Percentiles rank a stretch among this genome's conserved stretches.
Conservation (phyloP, 805 yeast genomes). For the Torulaspora indica region DNA sequence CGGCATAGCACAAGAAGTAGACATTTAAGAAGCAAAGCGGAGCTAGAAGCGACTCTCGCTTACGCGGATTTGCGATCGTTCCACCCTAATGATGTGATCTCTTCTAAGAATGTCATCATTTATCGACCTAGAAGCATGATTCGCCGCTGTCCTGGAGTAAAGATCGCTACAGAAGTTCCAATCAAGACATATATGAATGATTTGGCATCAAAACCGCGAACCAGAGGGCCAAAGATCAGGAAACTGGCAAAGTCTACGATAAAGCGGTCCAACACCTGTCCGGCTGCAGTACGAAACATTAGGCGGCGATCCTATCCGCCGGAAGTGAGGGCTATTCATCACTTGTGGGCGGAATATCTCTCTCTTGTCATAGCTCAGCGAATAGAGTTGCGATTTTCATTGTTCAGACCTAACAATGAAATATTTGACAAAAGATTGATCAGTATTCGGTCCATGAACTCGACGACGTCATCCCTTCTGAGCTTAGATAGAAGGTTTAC, state of each 20-base stretch:
- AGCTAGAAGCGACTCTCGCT: slow-evolving; percentile 21
- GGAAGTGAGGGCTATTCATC: slow-evolving; percentile 10
- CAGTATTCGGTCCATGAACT: slow-evolving; percentile 2
- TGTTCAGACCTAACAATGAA: background rate
- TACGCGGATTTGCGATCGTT: slow-evolving; percentile 19
- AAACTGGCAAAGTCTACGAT: background rate
- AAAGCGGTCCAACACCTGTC: slow-evolving; percentile 16
- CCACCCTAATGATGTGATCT: slow-evolving; percentile 13
- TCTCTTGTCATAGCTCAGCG: slow-evolving; percentile 34
- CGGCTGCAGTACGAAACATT: slow-evolving; percentile 13
- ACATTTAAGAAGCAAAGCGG: slow-evolving; percentile 17
- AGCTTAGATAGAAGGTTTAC: slow-evolving; percentile 2
- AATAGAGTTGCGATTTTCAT: slow-evolving; percentile 31
- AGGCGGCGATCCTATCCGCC: slow-evolving; percentile 11
- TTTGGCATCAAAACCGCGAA: slow-evolving; percentile 5
- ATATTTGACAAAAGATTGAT: background rate
- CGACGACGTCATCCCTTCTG: slow-evolving; percentile 1
- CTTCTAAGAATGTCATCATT: slow-evolving; percentile 3
- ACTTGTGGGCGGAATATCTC: slow-evolving; percentile 36
- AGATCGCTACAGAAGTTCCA: slow-evolving; percentile 6
- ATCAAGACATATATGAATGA: slow-evolving; percentile 2
- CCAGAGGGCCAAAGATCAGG: slow-evolving; percentile 3
- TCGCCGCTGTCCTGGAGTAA: slow-evolving; percentile 5
- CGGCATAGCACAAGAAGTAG: background rate
- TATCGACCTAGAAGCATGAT: slow-evolving; percentile 7